Evolutionary conservation across 352 stramenopile genomes (phyloP).

Genomic region (Phytophthora sp.): DNA sequence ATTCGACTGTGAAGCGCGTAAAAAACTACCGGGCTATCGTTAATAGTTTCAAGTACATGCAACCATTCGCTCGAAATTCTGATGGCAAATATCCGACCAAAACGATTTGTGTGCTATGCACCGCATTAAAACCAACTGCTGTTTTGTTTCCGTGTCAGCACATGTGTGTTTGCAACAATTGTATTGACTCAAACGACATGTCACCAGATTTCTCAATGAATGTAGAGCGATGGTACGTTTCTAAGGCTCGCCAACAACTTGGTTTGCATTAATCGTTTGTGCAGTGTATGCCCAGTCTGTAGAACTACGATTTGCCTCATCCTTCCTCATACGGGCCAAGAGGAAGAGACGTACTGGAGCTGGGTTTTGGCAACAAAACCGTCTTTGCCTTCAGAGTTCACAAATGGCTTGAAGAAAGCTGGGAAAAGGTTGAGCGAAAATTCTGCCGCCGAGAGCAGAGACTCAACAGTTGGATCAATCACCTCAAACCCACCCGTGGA

Average conservation of each 20-base stretch:
- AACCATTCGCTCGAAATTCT: conserved; percentile 47
- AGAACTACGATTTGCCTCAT: conserved; percentile 57
- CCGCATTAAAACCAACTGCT: conserved; percentile 17
- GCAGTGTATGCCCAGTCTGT: conserved; percentile 61
- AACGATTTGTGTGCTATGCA: conserved; percentile 51
- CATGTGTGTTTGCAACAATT: conserved; percentile 62
- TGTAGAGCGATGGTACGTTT: conserved; percentile 32
- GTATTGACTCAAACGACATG: conserved; percentile 48
- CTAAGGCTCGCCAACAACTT: not conserved
- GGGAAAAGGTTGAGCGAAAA: conserved; percentile 2
- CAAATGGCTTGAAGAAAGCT: conserved; percentile 54
- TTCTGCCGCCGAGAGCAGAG: not conserved
- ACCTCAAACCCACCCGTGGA: not conserved
- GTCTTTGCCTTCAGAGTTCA: conserved; percentile 45
- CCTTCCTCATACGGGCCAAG: conserved; percentile 48
- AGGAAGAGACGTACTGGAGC: conserved; percentile 62
- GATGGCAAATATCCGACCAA: conserved; percentile 45
- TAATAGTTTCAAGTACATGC: conserved; percentile 45
- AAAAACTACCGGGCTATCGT: conserved; percentile 62
- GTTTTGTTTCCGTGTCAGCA: conserved; percentile 54
- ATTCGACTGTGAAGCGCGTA: conserved; percentile 17
- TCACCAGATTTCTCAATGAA: conserved; percentile 19
- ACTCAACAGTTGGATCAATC: not conserved
- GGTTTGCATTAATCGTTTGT: conserved; percentile 2
- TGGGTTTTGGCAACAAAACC: conserved; percentile 58